phyloP scores from a whole-genome alignment of 164 flowering plant genomes.

The Dillenia turbinata region DNA sequence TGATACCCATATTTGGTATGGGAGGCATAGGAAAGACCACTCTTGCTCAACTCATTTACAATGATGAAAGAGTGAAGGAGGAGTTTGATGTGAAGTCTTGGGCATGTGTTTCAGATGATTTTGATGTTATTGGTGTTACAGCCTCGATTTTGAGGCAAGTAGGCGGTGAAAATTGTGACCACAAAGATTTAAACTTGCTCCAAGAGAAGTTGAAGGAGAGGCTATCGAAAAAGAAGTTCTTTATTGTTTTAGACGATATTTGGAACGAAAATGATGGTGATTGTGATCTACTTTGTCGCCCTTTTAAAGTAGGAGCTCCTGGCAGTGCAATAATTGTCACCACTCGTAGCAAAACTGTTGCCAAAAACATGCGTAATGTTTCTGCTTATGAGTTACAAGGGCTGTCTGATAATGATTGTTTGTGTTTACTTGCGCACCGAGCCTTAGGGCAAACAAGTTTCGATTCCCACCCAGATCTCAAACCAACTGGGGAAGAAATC shows the following conservation, averaged over 20 bases:
- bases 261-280: background rate
- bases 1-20: conserved; percentile 24
- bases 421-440: no score
- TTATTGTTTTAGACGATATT: conserved; percentile 30
- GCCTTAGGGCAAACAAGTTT: no score
- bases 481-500: no score
- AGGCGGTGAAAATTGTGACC: background rate
- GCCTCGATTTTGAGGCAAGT: conserved; percentile 9
- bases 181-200: conserved; percentile 1
- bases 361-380: no score
- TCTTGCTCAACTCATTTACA: conserved; percentile 21
- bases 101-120: conserved; percentile 23
- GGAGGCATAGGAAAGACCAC: conserved; percentile 37
- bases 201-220: conserved; percentile 8
- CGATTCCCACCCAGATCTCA: no score
- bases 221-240: conserved; percentile 15
- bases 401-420: no score
- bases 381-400: no score
- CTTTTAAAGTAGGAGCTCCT: no score
- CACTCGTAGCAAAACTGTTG: no score
- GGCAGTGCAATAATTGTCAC: no score
- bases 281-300: no score
- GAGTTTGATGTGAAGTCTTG: conserved; percentile 17
- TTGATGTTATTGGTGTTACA: conserved; percentile 13
- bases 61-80: conserved; percentile 9